Percentiles rank a stretch among this genome's conserved stretches.
phyloP scores from a whole-genome alignment of 108 stramenopile genomes.

The Skeletonema menzelii region DNA sequence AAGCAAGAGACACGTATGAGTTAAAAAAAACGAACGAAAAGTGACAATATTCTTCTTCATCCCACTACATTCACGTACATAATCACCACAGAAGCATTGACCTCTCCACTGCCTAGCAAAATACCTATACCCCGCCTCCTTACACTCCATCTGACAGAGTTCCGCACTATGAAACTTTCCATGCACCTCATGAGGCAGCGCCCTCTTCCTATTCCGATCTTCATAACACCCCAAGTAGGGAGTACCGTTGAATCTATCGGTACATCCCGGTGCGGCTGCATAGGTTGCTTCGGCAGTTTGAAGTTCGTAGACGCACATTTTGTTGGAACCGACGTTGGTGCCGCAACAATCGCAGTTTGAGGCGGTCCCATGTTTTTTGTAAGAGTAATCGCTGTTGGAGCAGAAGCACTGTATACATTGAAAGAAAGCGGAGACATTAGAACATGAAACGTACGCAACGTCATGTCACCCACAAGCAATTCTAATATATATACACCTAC shows the following conservation, averaged over 20 bases:
- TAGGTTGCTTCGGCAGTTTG: background rate
- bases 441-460: no score
- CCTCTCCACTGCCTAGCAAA: constrained; percentile 23
- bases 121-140: constrained; percentile 2
- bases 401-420: constrained; percentile 3
- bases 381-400: background rate
- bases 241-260: background rate
- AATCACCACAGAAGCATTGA: constrained; percentile 24
- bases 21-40: background rate
- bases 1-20: background rate
- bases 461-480: no score
- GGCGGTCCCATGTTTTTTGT: constrained; percentile 10
- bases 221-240: constrained; percentile 5
- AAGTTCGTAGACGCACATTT: constrained; percentile 15
- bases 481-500: background rate
- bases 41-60: background rate
- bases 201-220: background rate
- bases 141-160: constrained; percentile 15
- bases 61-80: background rate
- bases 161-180: background rate
- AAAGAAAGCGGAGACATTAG: no score
- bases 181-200: background rate
- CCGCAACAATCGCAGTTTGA: constrained; percentile 29
- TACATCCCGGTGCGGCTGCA: background rate
- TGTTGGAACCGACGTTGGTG: constrained; percentile 14